Conservation (phyloP, 139 green algal species). For the Spirogloea muscicola region DNA sequence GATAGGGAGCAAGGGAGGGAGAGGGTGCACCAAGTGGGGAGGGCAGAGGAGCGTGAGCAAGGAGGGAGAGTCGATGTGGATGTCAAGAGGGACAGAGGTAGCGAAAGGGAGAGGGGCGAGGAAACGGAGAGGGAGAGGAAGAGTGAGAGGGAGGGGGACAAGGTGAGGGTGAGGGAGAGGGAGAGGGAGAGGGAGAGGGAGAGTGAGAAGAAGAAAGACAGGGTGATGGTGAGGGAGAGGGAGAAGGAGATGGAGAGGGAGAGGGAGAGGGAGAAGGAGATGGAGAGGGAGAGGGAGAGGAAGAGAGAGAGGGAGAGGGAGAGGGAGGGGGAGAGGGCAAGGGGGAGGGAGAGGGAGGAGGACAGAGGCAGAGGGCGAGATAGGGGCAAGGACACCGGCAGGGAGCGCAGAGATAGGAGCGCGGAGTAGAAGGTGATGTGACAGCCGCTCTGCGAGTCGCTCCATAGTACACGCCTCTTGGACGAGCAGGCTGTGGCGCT, state of each 20-base stretch:
- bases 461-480: too few relatives aligned
- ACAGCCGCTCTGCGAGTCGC: too few relatives aligned
- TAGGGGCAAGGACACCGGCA: background rate
- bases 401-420: too few relatives aligned
- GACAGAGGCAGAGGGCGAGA: slow-evolving; percentile 7
- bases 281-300: background rate
- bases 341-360: background rate
- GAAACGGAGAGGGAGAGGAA: background rate
- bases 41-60: background rate
- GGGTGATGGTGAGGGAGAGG: background rate
- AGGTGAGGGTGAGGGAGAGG: background rate
- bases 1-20: background rate
- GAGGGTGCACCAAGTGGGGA: background rate
- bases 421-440: too few relatives aligned
- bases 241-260: slow-evolving; percentile 5
- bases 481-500: too few relatives aligned
- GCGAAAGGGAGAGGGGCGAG: background rate
- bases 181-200: background rate
- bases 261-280: background rate
- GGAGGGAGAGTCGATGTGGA: background rate
- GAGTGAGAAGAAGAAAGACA: slow-evolving; percentile 9
- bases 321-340: background rate
- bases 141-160: too few relatives aligned
- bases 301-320: background rate
- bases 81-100: background rate